Evolutionary conservation across 2,329 filamentous ascomycete genomes (phyloP), one percentile per base, ranked within the genome.

Genomic region (Ustulina deusta): DNA sequence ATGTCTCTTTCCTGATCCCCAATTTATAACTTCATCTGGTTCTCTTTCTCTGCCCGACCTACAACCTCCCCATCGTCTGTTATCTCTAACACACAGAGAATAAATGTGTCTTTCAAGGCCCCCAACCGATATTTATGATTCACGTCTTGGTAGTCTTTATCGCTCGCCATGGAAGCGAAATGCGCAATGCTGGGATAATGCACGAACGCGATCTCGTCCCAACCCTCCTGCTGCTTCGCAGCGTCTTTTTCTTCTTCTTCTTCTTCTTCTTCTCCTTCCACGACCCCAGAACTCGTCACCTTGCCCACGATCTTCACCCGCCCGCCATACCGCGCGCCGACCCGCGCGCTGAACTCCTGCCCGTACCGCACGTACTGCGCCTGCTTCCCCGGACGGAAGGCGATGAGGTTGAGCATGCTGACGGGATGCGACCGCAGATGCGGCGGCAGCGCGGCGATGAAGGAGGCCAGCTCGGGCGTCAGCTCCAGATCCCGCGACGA

Each of bases 121-220:
- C 68, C 69, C 17, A 75, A 64, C 11, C 74, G 56, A 27, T 74
- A 73, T 36, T 51, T 55, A 20, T 63, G 68, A 32, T 75, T 75
- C 29, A 72, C 68, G 9, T 73, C 72, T 52, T 76, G 74, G 22
- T 76, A 76, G 25, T 74, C 73, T 4, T 34, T 55, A 44, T 68
- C 72, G 17, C 66, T 66, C 1, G 73, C 70, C 76, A 77, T 90
- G 74, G 89, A 87, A 49, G 85, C 85, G 73, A 90, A 90, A 76
- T 90, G 87, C 68, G 77, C 70, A 40, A 90, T 85, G 58, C 83
- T 88, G 2, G 89, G 88, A 77, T 90, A 90, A 79, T 90, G 88
- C 63, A 88, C 89, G 49, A 90, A 80, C 0, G 88, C 88, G 68
- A 91, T 83, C 77, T 91, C 88, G 75, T 90, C 86, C 88, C 89